Evolutionary conservation across 2,329 filamentous ascomycete genomes (phyloP).

Genomic region (Colletotrichum higginsianum): DNA sequence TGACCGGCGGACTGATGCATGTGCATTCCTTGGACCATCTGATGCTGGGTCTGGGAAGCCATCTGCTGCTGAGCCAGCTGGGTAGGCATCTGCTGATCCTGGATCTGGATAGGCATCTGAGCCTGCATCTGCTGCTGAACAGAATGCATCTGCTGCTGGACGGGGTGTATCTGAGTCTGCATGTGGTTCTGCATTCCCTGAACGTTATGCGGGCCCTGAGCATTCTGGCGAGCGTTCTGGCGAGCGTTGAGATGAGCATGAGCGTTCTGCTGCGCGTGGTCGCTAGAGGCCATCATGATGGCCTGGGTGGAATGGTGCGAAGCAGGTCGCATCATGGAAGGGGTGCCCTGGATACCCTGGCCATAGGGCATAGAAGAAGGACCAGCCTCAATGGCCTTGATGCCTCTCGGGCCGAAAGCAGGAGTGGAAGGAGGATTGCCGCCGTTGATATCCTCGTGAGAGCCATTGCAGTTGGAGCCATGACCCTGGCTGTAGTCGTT

Average conservation of each 20-base stretch:
- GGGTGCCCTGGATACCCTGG: slow-evolving; percentile 20
- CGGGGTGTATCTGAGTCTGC: neutral
- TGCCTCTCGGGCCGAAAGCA: slow-evolving; percentile 23
- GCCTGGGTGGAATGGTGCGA: neutral
- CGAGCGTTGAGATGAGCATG: neutral
- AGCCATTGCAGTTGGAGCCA: neutral
- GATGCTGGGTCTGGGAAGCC: neutral
- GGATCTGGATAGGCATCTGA: neutral
- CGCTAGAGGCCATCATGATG: neutral
- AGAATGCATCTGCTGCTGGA: neutral
- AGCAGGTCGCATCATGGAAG: slow-evolving; percentile 17
- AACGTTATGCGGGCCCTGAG: neutral
- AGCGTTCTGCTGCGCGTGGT: neutral
- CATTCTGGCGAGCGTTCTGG: neutral
- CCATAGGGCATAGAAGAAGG: neutral
- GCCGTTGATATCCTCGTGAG: neutral
- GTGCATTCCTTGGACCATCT: slow-evolving; percentile 17
- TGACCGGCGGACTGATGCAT: slow-evolving; percentile 12
- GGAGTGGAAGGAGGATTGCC: slow-evolving; percentile 33
- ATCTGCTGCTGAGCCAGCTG: slow-evolving; percentile 17
- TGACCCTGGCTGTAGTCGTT: neutral
- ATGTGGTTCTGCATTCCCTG: neutral
- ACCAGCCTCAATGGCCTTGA: slow-evolving; percentile 34
- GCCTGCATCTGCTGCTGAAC: slow-evolving; percentile 5
- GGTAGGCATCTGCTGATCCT: neutral